These are phyloP conservation scores for Pythium grandisporangium DNA, from an alignment of 352 stramenopile species.

Conservation along the genomic window DNA sequence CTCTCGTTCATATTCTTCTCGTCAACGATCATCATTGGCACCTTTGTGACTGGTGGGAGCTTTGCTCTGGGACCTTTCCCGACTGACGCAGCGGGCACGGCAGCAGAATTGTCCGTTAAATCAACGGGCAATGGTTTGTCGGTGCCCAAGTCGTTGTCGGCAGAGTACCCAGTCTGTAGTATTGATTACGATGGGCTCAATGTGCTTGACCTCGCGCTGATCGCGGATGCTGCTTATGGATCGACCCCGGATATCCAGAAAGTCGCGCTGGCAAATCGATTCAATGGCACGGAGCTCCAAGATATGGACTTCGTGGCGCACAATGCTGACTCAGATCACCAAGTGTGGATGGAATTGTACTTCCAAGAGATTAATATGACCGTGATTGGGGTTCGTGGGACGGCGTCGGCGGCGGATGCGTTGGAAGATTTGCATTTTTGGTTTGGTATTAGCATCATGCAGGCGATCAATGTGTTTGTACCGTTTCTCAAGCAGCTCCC, in stretches of 20 bases:
- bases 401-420: conserved; percentile 20
- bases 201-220: conserved; percentile 22
- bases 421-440: conserved; percentile 30
- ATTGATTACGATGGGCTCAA: conserved; percentile 16
- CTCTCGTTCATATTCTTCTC: conserved; percentile 81
- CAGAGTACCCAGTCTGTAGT: conserved; percentile 20
- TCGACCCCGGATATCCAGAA: conserved; percentile 14
- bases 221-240: conserved; percentile 24
- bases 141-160: background rate
- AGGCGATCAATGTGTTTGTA: conserved; percentile 23
- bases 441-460: conserved; percentile 28
- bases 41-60: conserved; percentile 42
- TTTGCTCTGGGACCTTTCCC: conserved; percentile 46
- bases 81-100: conserved; percentile 18
- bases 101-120: background rate
- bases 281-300: conserved; percentile 17
- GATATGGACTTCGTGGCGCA: conserved; percentile 13
- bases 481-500: conserved; percentile 24
- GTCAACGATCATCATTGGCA: conserved; percentile 66
- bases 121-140: conserved; percentile 3
- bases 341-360: conserved; percentile 27
- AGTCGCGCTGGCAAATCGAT: conserved; percentile 14
- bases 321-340: conserved; percentile 13
- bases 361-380: conserved; percentile 22
- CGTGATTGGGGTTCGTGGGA: conserved; percentile 20